Evolutionary conservation across 306 rosid species (phyloP).

Genomic region (Pyrus pyrifolia): DNA sequence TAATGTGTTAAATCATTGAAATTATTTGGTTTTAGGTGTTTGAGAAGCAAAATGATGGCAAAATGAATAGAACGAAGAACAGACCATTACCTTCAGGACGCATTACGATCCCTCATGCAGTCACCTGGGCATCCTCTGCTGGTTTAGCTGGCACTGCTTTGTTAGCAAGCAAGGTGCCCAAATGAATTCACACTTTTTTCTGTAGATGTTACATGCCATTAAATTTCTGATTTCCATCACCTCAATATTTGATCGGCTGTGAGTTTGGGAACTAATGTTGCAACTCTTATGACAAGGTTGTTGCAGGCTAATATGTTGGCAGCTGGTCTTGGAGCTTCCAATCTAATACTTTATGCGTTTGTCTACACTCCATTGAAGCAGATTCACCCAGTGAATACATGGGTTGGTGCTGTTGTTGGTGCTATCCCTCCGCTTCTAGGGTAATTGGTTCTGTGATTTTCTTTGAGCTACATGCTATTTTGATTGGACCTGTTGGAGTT

Average conservation of each 20-base stretch:
- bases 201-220: background rate
- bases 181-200: conserved; percentile 16
- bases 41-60: conserved; percentile 74
- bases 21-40: conserved; percentile 41
- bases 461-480: background rate
- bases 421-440: conserved; percentile 98
- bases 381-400: conserved; percentile 90
- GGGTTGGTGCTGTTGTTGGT: conserved; percentile 98
- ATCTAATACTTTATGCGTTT: conserved; percentile 76
- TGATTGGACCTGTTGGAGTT: background rate
- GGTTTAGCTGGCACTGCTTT: conserved; percentile 78
- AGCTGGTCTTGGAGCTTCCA: conserved; percentile 94
- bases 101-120: conserved; percentile 68
- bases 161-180: conserved; percentile 71
- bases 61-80: conserved; percentile 73
- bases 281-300: conserved; percentile 60
- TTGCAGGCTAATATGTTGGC: conserved; percentile 96
- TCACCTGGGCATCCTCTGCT: conserved; percentile 61
- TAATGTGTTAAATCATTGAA: background rate
- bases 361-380: conserved; percentile 90
- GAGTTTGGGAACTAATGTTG: conserved; percentile 41
- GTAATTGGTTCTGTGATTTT: conserved; percentile 28
- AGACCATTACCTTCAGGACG: conserved; percentile 96
- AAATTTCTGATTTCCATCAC: conserved; percentile 2
- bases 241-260: background rate